Conservation (phyloP, 495 filamentous ascomycete species). For the Aspergillus funiculosus region DNA sequence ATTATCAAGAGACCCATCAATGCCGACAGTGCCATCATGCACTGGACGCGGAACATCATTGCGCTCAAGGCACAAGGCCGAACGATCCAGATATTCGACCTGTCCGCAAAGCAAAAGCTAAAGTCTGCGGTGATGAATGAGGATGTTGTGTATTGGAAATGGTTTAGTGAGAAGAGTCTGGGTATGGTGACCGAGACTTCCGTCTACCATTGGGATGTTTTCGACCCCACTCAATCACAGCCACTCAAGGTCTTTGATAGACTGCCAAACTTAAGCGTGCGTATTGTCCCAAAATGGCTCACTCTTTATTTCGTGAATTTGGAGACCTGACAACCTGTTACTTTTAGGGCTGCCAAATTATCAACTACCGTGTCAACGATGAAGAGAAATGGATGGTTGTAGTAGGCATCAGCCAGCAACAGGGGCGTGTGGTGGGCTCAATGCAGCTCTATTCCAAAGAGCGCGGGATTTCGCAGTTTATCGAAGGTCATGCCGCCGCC, state of each 20-base stretch:
- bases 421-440: slow-evolving; percentile 86
- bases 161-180: slow-evolving; percentile 82
- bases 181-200: slow-evolving; percentile 84
- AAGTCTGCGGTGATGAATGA: slow-evolving; percentile 94
- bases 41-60: slow-evolving; percentile 93
- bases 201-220: slow-evolving; percentile 97
- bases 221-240: slow-evolving; percentile 65
- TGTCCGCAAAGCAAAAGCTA: slow-evolving; percentile 81
- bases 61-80: slow-evolving; percentile 86
- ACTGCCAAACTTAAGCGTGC: slow-evolving; percentile 78
- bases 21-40: slow-evolving; percentile 99
- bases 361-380: slow-evolving; percentile 95
- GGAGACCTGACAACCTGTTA: slow-evolving; percentile 14
- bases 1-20: slow-evolving; percentile 93
- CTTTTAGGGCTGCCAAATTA: slow-evolving; percentile 85
- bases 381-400: slow-evolving; percentile 98
- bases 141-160: slow-evolving; percentile 98
- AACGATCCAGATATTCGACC: slow-evolving; percentile 96
- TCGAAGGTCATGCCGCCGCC: slow-evolving; percentile 94
- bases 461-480: slow-evolving; percentile 92
- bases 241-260: slow-evolving; percentile 91
- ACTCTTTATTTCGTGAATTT: too few relatives aligned
- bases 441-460: slow-evolving; percentile 97
- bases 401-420: slow-evolving; percentile 88
- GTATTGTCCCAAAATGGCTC: too few relatives aligned